These are phyloP conservation scores for Gnomoniopsis smithogilvyi DNA, from an alignment of 2,329 filamentous ascomycete genomes.

Conservation along the genomic window DNA sequence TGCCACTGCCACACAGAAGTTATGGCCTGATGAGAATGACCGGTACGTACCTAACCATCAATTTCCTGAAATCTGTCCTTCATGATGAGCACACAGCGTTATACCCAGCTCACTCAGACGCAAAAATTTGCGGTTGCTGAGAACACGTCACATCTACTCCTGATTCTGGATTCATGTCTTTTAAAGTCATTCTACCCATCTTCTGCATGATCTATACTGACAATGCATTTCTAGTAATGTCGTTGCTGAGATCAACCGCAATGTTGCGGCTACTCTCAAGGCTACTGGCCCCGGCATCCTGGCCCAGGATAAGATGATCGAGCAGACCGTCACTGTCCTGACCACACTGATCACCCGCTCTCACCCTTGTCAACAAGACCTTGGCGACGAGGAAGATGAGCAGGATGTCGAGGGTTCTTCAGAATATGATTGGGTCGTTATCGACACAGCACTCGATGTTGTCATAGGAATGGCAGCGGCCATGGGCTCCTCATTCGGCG, in stretches of 20 bases:
- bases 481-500: slow-evolving; percentile 74
- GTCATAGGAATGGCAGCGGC: slow-evolving; percentile 80
- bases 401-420: slow-evolving; percentile 76
- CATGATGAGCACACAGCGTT: slow-evolving; percentile 89
- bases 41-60: slow-evolving; percentile 62
- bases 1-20: slow-evolving; percentile 75
- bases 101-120: slow-evolving; percentile 99
- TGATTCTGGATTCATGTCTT: slow-evolving; percentile 33
- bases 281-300: slow-evolving; percentile 85
- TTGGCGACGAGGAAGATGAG: slow-evolving; percentile 76
- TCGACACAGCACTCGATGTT: slow-evolving; percentile 91
- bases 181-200: slow-evolving; percentile 19
- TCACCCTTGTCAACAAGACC: slow-evolving; percentile 89
- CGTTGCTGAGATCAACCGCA: slow-evolving; percentile 93
- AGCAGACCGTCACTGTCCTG: slow-evolving; percentile 73
- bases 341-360: slow-evolving; percentile 80
- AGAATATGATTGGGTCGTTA: slow-evolving; percentile 95
- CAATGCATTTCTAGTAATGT: slow-evolving; percentile 62
- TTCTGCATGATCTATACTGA: slow-evolving; percentile 32
- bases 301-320: slow-evolving; percentile 66
- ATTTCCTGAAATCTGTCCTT: not conserved
- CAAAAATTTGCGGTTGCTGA: slow-evolving; percentile 79
- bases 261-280: slow-evolving; percentile 85
- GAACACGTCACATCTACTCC: slow-evolving; percentile 68
- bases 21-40: slow-evolving; percentile 90